phyloP scores from a whole-genome alignment of 2,329 filamentous ascomycete species.

The Exophiala lecanii-corni region DNA sequence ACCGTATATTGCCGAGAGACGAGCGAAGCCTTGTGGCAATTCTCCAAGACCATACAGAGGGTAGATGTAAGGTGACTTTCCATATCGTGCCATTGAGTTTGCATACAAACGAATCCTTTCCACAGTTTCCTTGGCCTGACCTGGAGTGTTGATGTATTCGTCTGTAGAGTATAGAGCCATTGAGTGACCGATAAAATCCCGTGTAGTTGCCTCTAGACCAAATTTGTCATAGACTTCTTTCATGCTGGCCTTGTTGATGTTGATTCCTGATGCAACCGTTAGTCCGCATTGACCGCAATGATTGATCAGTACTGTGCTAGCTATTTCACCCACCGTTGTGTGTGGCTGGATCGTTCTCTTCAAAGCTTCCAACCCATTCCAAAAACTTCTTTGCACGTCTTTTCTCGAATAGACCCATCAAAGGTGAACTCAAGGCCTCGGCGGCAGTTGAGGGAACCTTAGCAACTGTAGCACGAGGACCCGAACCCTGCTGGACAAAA shows the following conservation, averaged over 20 bases:
- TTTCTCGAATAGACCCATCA: conserved; percentile 99
- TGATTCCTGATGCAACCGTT: conserved; percentile 76
- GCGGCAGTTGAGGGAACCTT: conserved; percentile 93
- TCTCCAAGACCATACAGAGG: conserved; percentile 95
- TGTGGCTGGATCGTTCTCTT: conserved; percentile 72
- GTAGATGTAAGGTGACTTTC: conserved; percentile 99
- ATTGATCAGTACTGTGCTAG: conserved; percentile 8
- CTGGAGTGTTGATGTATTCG: conserved; percentile 70
- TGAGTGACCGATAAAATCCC: conserved; percentile 95
- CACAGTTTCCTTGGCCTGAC: conserved; percentile 76
- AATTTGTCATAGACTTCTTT: conserved; percentile 99
- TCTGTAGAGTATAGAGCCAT: conserved; percentile 96
- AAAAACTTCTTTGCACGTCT: conserved; percentile 93
- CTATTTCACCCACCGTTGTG: conserved; percentile 72
- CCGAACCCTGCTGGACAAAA: conserved; percentile 85
- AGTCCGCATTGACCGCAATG: conserved; percentile 3
- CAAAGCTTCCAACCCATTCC: conserved; percentile 88
- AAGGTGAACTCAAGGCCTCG: conserved; percentile 83
- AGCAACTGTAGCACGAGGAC: conserved; percentile 82
- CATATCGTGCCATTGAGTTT: conserved; percentile 94
- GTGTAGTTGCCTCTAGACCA: conserved; percentile 79
- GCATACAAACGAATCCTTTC: conserved; percentile 93
- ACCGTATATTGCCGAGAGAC: conserved; percentile 95
- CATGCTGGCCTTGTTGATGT: conserved; percentile 77
- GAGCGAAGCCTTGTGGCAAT: conserved; percentile 94